phyloP scores from a whole-genome alignment of 148 eudicot species.

The Mesembryanthemum crystallinum region DNA sequence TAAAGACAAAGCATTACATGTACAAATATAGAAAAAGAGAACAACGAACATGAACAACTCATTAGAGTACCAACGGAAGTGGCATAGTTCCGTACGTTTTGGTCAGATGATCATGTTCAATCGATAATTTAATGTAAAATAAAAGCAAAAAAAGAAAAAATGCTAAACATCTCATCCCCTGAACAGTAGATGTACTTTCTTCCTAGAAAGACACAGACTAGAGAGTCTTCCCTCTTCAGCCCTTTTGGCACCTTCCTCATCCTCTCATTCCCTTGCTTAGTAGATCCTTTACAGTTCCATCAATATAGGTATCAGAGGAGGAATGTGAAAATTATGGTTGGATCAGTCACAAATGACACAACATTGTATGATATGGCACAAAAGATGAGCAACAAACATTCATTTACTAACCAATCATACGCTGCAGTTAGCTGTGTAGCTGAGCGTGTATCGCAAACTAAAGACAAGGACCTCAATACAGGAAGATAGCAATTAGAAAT shows the following conservation, averaged over 20 bases:
- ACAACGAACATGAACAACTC: not conserved
- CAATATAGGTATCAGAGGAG: not conserved
- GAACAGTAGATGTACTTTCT: not conserved
- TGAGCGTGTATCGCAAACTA: slow-evolving; percentile 51
- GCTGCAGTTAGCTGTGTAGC: slow-evolving; percentile 31
- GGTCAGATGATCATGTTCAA: no score
- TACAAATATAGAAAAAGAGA: not conserved
- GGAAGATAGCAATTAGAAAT: slow-evolving; percentile 68
- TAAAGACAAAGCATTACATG: not conserved
- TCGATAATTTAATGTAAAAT: no score
- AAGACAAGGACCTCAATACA: slow-evolving; percentile 55
- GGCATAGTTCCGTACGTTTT: no score
- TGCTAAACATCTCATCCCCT: not conserved
- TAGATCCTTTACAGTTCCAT: not conserved
- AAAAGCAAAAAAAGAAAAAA: not conserved
- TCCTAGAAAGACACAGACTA: not conserved
- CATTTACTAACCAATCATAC: slow-evolving; percentile 47
- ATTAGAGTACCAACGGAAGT: not conserved
- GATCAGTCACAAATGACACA: not conserved
- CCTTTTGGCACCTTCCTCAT: not conserved
- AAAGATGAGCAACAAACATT: not conserved
- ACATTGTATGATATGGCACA: not conserved
- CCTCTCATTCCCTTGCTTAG: not conserved
- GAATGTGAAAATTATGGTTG: not conserved
- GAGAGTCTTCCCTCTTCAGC: not conserved